Percentiles rank a stretch among this genome's conserved stretches.
phyloP scores from a whole-genome alignment of 2,329 filamentous ascomycete genomes.

The Aureobasidium sp. region DNA sequence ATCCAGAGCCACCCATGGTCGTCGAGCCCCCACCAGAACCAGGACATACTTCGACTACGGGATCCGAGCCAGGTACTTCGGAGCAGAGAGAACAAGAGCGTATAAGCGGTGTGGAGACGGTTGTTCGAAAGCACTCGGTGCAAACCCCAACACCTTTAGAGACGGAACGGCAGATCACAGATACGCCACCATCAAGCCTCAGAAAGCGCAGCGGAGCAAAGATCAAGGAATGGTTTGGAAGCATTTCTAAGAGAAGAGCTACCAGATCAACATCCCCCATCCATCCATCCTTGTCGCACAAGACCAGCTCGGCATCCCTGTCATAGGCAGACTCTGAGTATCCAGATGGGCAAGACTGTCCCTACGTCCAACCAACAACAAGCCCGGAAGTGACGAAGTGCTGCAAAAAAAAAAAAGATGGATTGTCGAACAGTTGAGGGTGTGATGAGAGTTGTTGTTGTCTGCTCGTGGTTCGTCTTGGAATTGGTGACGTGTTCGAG shows the following conservation, averaged over 20 bases:
- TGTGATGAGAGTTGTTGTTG: background rate
- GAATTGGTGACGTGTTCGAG: constrained; percentile 1
- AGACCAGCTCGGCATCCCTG: background rate
- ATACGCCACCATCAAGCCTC: constrained; percentile 39
- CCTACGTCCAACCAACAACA: background rate
- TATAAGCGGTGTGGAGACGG: background rate
- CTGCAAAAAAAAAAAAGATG: background rate
- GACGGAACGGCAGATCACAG: background rate
- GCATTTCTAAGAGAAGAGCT: constrained; percentile 7
- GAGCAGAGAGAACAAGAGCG: background rate
- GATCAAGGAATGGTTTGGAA: constrained; percentile 7
- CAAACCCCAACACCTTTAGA: background rate
- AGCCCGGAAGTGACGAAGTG: background rate
- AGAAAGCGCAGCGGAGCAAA: constrained; percentile 35
- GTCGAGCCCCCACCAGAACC: background rate
- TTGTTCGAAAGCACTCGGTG: background rate
- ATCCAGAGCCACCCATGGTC: background rate
- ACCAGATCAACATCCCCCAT: background rate
- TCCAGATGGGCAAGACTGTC: background rate
- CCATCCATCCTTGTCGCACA: background rate
- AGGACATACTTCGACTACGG: background rate
- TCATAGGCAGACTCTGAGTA: background rate
- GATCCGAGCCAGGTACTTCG: background rate
- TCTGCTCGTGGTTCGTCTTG: background rate
- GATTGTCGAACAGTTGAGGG: background rate